Percentiles rank a stretch among this genome's conserved stretches.
Evolutionary conservation across 305 asterid genomes (phyloP).

Genomic region (Fraxinus xanthoxyloides): DNA sequence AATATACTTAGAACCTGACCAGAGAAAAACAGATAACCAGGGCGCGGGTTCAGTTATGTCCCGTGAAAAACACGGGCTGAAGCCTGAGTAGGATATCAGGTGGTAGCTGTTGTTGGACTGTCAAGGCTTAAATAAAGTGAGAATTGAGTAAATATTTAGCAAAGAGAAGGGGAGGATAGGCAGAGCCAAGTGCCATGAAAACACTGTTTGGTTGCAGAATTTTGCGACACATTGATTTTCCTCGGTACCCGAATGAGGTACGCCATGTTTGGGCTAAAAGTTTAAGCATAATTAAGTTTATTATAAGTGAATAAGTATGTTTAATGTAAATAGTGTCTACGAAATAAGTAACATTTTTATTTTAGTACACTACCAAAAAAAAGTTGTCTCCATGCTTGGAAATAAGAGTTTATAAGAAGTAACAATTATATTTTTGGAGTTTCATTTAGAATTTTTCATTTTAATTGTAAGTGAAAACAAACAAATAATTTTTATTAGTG

Average conservation of each 20-base stretch:
- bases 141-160: not conserved
- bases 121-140: not conserved
- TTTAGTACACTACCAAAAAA: too few relatives aligned
- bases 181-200: constrained; percentile 22
- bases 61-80: not conserved
- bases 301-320: not conserved
- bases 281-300: not conserved
- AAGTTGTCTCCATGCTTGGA: too few relatives aligned
- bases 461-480: not conserved
- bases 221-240: not conserved
- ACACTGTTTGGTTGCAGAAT: constrained; percentile 1
- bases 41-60: not conserved
- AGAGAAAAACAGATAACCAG: not conserved
- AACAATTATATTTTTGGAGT: too few relatives aligned
- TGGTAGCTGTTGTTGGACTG: not conserved
- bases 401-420: too few relatives aligned
- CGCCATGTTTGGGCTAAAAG: not conserved
- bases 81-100: not conserved
- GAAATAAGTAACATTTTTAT: too few relatives aligned
- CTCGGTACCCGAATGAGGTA: not conserved
- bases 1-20: not conserved
- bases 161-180: not conserved
- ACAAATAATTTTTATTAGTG: not conserved
- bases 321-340: too few relatives aligned
- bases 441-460: not conserved